Evolutionary conservation across 768 basidiomycete species (phyloP), one percentile per base, ranked within the genome.

Genomic region (Boletus sp.): DNA sequence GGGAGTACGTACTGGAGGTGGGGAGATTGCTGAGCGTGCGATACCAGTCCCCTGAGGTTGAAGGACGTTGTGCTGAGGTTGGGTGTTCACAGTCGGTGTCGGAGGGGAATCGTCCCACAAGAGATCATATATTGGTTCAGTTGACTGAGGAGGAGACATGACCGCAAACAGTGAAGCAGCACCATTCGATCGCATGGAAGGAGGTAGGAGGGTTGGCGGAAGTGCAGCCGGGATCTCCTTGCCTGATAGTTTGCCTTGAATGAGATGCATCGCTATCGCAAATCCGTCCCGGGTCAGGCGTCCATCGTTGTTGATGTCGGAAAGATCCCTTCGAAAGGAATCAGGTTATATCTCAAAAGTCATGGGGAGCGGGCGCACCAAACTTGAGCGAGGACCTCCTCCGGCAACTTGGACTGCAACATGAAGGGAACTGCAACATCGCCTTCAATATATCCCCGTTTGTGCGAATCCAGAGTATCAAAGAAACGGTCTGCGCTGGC

Each of bases 381-480:
- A 48, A 99, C 78, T 64, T 83, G 87, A 5, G 97, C 97, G n/a
- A 99, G 80, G 28, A 83, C 80, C 29, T 88, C 87, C 58, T 91
- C 90, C 1, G 86, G 80, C 46, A 99, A 75, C 46, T 90, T 86
- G 33, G 93, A 95, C 72, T 94, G 87, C 57, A 96, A 70, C 88
- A 99, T 90, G 74, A 98, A 98, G 4, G 92, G 93, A 5, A 97
- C 97, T 8, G 94, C 97, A 35, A 92, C 85, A 57, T 96, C 93
- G 8, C 94, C 94, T 67, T 95, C 94, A 18, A 98, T 89, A 67
- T 79, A 91, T 0, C 94, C 94, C 57, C 75, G 80, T 61, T 81
- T 85, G 59, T 82, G 79, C 15, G 80, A 71, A 70, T 99, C 97
- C 39, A 98, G 79, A n/a, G 76, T 77, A 56, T 89, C 85, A 68